Base-by-base conservation (phyloP, 495 filamentous ascomycete species). In the Trichoderma virens region DNA sequence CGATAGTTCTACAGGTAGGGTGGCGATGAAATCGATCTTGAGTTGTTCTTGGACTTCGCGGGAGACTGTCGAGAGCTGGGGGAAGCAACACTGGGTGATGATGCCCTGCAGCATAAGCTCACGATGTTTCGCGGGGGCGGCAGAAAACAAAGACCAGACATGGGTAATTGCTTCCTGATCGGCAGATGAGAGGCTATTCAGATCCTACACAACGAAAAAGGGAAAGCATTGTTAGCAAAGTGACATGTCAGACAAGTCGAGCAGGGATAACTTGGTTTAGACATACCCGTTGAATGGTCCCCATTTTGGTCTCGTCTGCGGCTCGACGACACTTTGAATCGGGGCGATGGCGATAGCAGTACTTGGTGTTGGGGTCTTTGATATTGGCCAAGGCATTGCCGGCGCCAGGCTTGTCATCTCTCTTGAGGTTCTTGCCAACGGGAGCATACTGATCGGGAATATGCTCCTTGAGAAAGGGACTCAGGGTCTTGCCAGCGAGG, bases 121-220 rank as follows among this genome's bases (percentile, higher is more conserved):
- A 65, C 95, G 88, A 62, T 97, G 93, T 68, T 95, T 96, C 2
- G 90, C 82, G 2, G 94, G 95, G 4, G 95, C 92, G 27, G 94
- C 95, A 8, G 94, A 97, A 78, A 98, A 99, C 27, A 98, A 77
- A 0, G 93, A 96, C 94, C 94, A 99, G 59, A 97, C 88, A 73
- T 97, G 93, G 11, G 91, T 88, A 66, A 99, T 97, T 65, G 88
- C 92, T 76, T 97, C 92, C 73, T 95, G 92, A 68, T 96, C 93
- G 59, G 83, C 83, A 60, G 88, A 83, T 11, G 92, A 86, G 11
- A 97, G 83, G 32, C 85, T 85, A 76, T 93, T 87, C 60, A 98
- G 83, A 68, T 93, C 90, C 86, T 92, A 70, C 41, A 60, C 32
- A 20, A 35, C 16, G 47, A 20, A 30, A 45, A 56, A 25, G 23